Evolutionary conservation across 1,139 yeast species (phyloP).

Genomic region (Pichia sp.): DNA sequence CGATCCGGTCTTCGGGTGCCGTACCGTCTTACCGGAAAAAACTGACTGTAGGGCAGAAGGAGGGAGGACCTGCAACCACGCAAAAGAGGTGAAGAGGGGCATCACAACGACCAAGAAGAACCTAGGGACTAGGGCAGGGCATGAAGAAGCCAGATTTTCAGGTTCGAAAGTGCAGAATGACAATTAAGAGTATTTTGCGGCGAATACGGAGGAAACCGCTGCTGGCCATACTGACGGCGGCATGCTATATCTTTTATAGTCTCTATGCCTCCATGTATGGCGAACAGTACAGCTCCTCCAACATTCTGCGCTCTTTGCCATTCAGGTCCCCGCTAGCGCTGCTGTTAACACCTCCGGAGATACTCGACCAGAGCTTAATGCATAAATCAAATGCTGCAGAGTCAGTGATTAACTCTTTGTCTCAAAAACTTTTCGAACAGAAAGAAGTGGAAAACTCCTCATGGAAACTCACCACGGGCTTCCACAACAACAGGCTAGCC

Average conservation of each 20-base stretch:
- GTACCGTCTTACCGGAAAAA: too few relatives aligned
- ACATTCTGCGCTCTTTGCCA: neutral
- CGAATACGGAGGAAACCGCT: neutral
- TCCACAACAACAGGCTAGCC: conserved; percentile 2
- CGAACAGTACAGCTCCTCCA: neutral
- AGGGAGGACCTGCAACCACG: too few relatives aligned
- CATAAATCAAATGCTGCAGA: neutral
- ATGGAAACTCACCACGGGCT: conserved; percentile 8
- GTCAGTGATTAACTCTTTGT: neutral
- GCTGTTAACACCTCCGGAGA: neutral
- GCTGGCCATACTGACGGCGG: neutral
- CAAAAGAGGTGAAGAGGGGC: too few relatives aligned
- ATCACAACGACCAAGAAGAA: too few relatives aligned
- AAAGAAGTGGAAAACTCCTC: neutral
- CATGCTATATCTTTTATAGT: neutral
- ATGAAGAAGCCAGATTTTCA: neutral
- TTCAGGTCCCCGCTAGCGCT: neutral
- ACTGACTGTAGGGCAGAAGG: too few relatives aligned
- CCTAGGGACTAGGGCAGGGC: neutral
- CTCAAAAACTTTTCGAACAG: neutral
- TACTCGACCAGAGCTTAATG: neutral
- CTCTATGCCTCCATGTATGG: neutral
- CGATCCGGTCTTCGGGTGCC: too few relatives aligned
- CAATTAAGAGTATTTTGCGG: neutral
- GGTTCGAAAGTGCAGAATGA: neutral